Base-by-base conservation (phyloP, 2,329 filamentous ascomycete genomes). In the Aspergillus sp. region DNA sequence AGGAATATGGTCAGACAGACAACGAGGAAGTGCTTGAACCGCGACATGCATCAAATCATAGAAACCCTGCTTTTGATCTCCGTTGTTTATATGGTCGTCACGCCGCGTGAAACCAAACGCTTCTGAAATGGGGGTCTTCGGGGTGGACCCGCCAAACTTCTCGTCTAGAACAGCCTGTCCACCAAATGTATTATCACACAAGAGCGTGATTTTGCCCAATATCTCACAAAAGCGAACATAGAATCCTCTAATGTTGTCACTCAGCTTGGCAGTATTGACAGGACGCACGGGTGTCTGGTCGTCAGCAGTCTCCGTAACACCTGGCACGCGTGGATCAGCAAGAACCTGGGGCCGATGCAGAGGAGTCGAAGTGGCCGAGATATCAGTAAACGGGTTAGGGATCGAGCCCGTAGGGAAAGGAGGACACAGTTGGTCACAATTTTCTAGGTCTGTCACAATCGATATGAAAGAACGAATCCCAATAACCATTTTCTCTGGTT, bases 401-500 rank as follows among this genome's bases (percentile, higher is more conserved):
- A 67, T 61, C 23, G 66, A 82, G 9, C 82, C 80, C 41, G 84
- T 81, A 1, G 93, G 93, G 56, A 97, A 96, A 0, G 90, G 87
- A 2, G 93, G 93, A 20, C 79, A 79, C 10, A 84, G 80, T 53
- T 83, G 79, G 43, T 90, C 85, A 22, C 85, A 85, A 53, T 86
- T 91, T 66, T 98, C 93, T 22, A 97, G 75, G 65, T 98, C 93
- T 0, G 86, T 81, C 82, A 98, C 91, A 56, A 97, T 89, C 27
- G 86, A 88, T 23, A 98, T 76, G 64, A 97, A 98, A 3, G 93
- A 88, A 53, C 90, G 82, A 53, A 98, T 98, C 2, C 90, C 93
- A 57, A 98, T 87, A n/a, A 97, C 91, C 72, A 96, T 95, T 59
- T 88, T 86, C 63, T 98, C 94, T 0, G 94, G 93, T 53, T 98